Evolutionary conservation across 2,329 filamentous ascomycete species (phyloP), one percentile per base, ranked within the genome.

Genomic region (Diaporthe citri): DNA sequence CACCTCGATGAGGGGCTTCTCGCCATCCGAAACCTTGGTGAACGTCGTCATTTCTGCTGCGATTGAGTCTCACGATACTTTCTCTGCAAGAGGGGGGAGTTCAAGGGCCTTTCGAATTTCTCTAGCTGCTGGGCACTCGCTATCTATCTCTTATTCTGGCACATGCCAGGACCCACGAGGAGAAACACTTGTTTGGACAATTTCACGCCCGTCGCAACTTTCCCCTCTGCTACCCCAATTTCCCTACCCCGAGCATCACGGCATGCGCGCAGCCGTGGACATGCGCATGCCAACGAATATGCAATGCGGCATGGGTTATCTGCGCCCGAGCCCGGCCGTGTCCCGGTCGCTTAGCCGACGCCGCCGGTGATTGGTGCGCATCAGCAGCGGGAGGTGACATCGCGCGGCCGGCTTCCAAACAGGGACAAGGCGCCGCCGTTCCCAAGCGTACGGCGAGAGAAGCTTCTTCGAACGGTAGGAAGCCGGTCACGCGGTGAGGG

Each of bases 31-130:
- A 77, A 94, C 90, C 80, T 90, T 90, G 34, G 93, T 95, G 81
- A 94, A 95, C 62, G 91, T 93, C 13, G 93, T 91, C 93, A 95
- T 95, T 71, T 83, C 76, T 73, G 39, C 76, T 73, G 41, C 46
- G 48, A 17, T 39, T 59, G 55, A 59, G 52, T 62, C 67, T 59
- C 39, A 41, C 39, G 56, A 43, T 69, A 46, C 41, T 34, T 22
- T 60, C 55, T 60, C 31, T 64, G 15, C 25, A 34, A 39, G 51
- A 57, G 25, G 28, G 28, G 43, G 70, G 36, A 72, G 72, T 31
- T 56, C 20, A 46, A 36, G 46, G 36, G 57, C 2, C 22, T 17
- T 22, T 62, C 12, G 12, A 13, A 52, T 20, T 43, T 28, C 57
- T 64, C 43, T 64, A 36, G 31, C 60, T 72, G 20, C 71, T 55